Conservation (phyloP, 441 rosid species). For the Kokia cookei region DNA sequence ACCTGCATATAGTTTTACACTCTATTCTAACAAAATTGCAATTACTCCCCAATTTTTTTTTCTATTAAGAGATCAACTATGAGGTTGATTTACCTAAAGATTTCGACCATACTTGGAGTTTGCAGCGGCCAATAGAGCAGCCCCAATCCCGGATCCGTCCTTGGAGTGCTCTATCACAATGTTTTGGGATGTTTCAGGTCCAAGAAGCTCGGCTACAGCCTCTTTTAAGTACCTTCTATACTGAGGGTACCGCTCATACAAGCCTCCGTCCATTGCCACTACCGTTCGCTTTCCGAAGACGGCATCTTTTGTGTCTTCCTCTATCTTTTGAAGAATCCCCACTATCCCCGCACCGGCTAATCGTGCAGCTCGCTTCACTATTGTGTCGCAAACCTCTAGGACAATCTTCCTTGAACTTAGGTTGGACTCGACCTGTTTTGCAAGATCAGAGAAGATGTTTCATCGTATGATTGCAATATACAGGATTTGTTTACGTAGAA, state of each 20-base stretch:
- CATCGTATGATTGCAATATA: neutral
- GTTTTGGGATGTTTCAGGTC: slow-evolving; percentile 39
- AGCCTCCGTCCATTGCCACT: slow-evolving; percentile 84
- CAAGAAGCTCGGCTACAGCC: slow-evolving; percentile 66
- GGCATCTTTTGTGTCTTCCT: slow-evolving; percentile 49
- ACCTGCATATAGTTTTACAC: neutral
- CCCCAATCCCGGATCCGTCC: slow-evolving; percentile 90
- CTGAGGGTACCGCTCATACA: slow-evolving; percentile 70
- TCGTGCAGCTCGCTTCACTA: slow-evolving; percentile 71
- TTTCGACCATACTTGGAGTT: slow-evolving; percentile 60
- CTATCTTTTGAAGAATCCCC: slow-evolving; percentile 76
- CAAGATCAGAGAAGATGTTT: neutral
- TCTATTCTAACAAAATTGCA: neutral
- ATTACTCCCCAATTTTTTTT: neutral
- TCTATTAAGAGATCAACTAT: too few species aligned
- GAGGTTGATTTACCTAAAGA: slow-evolving; percentile 12
- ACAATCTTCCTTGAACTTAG: slow-evolving; percentile 43
- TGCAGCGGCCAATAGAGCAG: slow-evolving; percentile 80
- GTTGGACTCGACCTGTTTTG: slow-evolving; percentile 47
- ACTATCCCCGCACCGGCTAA: slow-evolving; percentile 90
- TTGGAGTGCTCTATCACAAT: slow-evolving; percentile 61
- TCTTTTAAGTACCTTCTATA: slow-evolving; percentile 56
- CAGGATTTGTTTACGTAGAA: neutral
- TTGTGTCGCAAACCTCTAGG: slow-evolving; percentile 56
- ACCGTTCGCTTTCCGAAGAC: slow-evolving; percentile 59